A percentile compares a stretch with the other conserved stretches of the same genome.
phyloP scores from a whole-genome alignment of 1,284 basidiomycete genomes.

The Tranzscheliella williamsii region DNA sequence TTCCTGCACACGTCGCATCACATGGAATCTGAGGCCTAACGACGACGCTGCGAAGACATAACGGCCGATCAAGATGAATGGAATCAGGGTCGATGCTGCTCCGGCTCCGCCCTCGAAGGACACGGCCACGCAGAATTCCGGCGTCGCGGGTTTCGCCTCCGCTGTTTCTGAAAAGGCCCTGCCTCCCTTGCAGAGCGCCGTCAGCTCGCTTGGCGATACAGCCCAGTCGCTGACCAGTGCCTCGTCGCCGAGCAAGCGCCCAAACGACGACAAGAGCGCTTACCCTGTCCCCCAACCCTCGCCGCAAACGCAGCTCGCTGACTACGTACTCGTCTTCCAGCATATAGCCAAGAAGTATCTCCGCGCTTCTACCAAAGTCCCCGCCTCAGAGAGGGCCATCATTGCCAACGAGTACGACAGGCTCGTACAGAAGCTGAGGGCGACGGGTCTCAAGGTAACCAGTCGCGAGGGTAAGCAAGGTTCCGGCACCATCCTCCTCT shows the following conservation, averaged over 20 bases:
- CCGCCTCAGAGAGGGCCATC: constrained; percentile 15
- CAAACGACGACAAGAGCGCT: not conserved
- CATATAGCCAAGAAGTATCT: constrained; percentile 33
- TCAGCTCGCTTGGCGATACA: constrained; percentile 1
- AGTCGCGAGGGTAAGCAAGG: constrained; percentile 34
- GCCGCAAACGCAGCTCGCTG: constrained; percentile 35
- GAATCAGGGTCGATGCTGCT: constrained; percentile 13
- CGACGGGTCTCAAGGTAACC: constrained; percentile 46
- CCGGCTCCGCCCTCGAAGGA: constrained; percentile 10
- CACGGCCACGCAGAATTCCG: not conserved
- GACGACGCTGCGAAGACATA: too few species aligned
- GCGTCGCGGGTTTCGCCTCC: not conserved
- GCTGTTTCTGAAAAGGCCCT: constrained; percentile 16
- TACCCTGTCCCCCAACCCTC: constrained; percentile 26
- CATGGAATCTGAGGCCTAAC: too few species aligned
- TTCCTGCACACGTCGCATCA: too few species aligned
- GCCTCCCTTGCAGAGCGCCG: constrained; percentile 23
- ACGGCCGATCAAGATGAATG: constrained; percentile 18
- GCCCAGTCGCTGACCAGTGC: constrained; percentile 2
- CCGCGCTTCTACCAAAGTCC: constrained; percentile 27
- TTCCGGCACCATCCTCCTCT: constrained; percentile 43
- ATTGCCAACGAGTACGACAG: constrained; percentile 37
- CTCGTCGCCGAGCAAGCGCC: not conserved
- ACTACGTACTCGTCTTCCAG: constrained; percentile 52
- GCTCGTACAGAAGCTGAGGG: constrained; percentile 29